A percentile compares a stretch with the other conserved stretches of the same genome.
phyloP scores from a whole-genome alignment of 495 filamentous ascomycete genomes.

The Aspergillus incahuasiensis region DNA sequence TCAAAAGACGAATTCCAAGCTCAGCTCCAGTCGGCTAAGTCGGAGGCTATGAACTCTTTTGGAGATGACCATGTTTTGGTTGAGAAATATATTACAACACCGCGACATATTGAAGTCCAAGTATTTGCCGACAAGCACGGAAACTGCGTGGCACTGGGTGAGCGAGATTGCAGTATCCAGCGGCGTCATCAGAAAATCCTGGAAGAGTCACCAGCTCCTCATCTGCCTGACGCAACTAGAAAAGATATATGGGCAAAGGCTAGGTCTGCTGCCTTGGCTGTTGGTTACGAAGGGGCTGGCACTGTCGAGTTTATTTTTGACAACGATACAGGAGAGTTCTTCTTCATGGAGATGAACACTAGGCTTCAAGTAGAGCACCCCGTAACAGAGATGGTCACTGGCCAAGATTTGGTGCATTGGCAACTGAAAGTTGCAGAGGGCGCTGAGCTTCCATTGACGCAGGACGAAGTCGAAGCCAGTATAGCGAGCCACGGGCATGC shows the following conservation, averaged over 20 bases:
- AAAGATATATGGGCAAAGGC: slow-evolving; percentile 94
- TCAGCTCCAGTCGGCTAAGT: slow-evolving; percentile 81
- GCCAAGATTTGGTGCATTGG: slow-evolving; percentile 93
- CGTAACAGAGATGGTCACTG: slow-evolving; percentile 95
- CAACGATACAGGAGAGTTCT: slow-evolving; percentile 88
- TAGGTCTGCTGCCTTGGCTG: slow-evolving; percentile 79
- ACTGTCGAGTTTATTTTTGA: slow-evolving; percentile 99
- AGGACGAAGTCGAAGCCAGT: slow-evolving; percentile 71
- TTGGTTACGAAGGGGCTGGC: slow-evolving; percentile 92
- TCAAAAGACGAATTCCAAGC: slow-evolving; percentile 71
- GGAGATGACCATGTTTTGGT: slow-evolving; percentile 95
- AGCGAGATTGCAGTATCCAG: slow-evolving; percentile 84
- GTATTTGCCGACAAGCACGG: slow-evolving; percentile 91
- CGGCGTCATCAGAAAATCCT: slow-evolving; percentile 94
- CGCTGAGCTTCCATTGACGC: slow-evolving; percentile 76
- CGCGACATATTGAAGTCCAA: slow-evolving; percentile 96
- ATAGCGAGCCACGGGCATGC: slow-evolving; percentile 78
- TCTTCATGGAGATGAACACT: slow-evolving; percentile 99
- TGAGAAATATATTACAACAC: slow-evolving; percentile 93
- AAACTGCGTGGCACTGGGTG: slow-evolving; percentile 77
- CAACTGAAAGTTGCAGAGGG: slow-evolving; percentile 92
- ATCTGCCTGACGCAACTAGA: slow-evolving; percentile 71
- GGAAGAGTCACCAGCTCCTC: slow-evolving; percentile 91
- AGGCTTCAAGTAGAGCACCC: slow-evolving; percentile 96
- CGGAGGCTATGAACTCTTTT: slow-evolving; percentile 86